Evolutionary conservation across 306 rosid genomes (phyloP), one percentile per base, ranked within the genome.

Genomic region (Quercus agrifolia): DNA sequence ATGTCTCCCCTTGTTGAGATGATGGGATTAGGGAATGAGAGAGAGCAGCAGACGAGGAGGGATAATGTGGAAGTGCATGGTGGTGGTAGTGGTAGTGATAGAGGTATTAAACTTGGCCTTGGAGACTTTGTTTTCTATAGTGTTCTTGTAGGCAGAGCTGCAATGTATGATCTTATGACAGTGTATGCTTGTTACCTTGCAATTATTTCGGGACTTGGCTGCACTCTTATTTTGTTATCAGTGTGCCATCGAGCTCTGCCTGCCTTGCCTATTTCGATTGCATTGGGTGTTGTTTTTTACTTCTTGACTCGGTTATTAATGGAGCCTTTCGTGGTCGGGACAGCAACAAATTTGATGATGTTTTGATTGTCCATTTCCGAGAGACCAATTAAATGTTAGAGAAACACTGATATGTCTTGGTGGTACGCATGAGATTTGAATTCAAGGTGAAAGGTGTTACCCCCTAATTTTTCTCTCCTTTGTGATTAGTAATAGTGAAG

Each of bases 111-210:
- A 82, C 99, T 94, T 77, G 97, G 99, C 11, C 95, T 94, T 74
- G 97, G 99, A 72, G 95, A 94, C 79, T 91, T 94, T 67, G 92
- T 92, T 69, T 94, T 94, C 93, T 94, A 94, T 84, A 91, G 97
- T 85, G 99, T 94, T 46, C 97, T 92, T 64, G 99, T 94, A 52
- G 95, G 97, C 55, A 91, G 99, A 83, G 97, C 99, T 82, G 97
- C 99, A 61, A 94, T 92, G 97, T 91, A 91, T 88, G 99, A 94
- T 81, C 97, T 94, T 21, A 94, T 92, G 99, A 94, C 97, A 2
- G 97, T 92, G 7, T 92, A 94, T 79, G 99, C 97, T 75, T 94
- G 97, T 86, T 94, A 94, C 85, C 97, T 94, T 77, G 99, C 97
- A 35, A 94, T 94, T 81, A 86, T 94, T 78, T 94, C 95, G 1